phyloP scores from a whole-genome alignment of 352 stramenopile species.

The Thraustochytrium striatum region DNA sequence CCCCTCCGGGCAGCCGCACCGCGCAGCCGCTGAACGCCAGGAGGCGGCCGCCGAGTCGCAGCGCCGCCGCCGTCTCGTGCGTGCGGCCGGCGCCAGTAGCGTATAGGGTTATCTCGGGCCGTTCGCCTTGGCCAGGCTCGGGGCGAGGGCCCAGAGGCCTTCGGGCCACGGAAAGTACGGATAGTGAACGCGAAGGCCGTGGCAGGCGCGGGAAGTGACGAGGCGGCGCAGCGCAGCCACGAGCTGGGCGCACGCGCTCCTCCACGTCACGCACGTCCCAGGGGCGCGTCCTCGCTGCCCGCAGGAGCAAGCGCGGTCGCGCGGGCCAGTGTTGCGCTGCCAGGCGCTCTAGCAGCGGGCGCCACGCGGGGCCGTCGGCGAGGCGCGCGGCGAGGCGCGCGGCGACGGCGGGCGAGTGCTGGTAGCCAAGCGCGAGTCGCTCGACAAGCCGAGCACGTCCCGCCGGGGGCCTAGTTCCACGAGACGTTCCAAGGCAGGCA shows the following conservation, averaged over 20 bases:
- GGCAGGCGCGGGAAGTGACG: not conserved
- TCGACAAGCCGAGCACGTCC: not conserved
- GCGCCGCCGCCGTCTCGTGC: not conserved
- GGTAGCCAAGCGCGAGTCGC: not conserved
- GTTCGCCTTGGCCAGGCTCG: constrained; percentile 9
- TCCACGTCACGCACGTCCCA: not conserved
- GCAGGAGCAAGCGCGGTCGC: not conserved
- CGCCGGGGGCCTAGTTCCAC: no score
- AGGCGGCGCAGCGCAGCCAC: not conserved
- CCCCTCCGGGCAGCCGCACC: not conserved
- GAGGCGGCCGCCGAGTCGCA: not conserved
- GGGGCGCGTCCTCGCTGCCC: not conserved
- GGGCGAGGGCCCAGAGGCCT: constrained; percentile 21
- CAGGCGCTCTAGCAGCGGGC: not conserved
- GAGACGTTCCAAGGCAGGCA: not conserved
- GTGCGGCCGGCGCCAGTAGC: not conserved
- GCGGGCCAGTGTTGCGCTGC: not conserved
- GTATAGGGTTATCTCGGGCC: not conserved
- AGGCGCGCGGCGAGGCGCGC: not conserved
- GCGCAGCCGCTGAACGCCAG: not conserved
- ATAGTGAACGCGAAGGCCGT: constrained; percentile 26
- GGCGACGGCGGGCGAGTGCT: not conserved
- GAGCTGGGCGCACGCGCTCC: not conserved
- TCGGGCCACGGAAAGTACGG: constrained; percentile 49
- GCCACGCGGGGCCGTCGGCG: not conserved